These are phyloP conservation scores for Sphaerobolus stellatus DNA, from an alignment of 1,284 basidiomycete genomes.

Conservation along the genomic window DNA sequence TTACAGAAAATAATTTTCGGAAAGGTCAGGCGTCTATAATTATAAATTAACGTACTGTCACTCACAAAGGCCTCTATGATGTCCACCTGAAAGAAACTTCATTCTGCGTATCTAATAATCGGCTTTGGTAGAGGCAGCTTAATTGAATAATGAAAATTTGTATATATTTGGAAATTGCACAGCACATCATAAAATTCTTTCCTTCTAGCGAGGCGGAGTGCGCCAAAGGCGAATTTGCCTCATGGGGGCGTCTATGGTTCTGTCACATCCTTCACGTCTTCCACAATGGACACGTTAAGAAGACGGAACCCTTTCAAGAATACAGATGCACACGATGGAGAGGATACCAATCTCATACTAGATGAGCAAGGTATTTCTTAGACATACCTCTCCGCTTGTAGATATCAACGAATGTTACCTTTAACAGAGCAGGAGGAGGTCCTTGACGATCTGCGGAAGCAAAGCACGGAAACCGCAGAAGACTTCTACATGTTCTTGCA, in stretches of 20 bases:
- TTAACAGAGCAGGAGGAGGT: slow-evolving; percentile 9
- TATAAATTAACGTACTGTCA: too few species aligned
- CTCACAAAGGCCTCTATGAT: too few species aligned
- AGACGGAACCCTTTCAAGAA: slow-evolving; percentile 7
- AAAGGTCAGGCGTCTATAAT: too few species aligned
- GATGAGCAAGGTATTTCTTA: slow-evolving; percentile 11
- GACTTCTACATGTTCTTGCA: slow-evolving; percentile 9
- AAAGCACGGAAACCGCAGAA: not conserved
- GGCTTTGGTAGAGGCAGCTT: too few species aligned
- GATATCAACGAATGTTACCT: not conserved
- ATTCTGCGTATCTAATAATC: too few species aligned
- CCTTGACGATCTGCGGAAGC: slow-evolving; percentile 2
- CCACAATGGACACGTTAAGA: slow-evolving; percentile 1
- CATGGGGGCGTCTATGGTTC: not conserved
- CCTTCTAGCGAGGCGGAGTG: too few species aligned
- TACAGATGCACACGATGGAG: not conserved
- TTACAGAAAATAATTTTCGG: too few species aligned
- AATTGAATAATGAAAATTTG: too few species aligned
- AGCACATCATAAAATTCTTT: too few species aligned
- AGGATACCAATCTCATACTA: slow-evolving; percentile 1
- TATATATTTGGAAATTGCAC: too few species aligned
- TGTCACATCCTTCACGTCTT: not conserved
- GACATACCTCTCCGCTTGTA: not conserved
- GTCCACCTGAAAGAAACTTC: too few species aligned
- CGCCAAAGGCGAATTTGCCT: too few species aligned